Evolutionary conservation across 305 asterid genomes (phyloP), one percentile per base, ranked within the genome.

Genomic region (Rubia balearica): DNA sequence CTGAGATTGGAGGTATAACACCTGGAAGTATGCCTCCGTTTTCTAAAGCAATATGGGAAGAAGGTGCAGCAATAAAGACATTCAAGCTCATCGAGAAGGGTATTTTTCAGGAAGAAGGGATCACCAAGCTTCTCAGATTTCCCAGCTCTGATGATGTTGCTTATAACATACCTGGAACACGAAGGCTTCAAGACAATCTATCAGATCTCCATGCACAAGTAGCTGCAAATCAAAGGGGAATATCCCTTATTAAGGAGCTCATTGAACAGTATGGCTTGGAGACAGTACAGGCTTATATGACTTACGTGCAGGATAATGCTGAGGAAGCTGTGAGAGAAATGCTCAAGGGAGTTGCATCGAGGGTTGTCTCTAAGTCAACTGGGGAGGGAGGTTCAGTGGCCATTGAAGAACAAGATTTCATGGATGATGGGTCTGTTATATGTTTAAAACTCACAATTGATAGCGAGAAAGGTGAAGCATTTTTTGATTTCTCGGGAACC

Each of bases 11-110:
- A 62, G 98, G 98, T 46, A 89, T 94, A 74, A 94, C 97, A 33
- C 98, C 98, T 6, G 98, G 98, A 69, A 94, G 98, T 79, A 94
- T 94, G 98, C 96, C 97, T 0, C 98, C 98, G 2, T 91, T 94
- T 77, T 94, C 98, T 9, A 94, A 94, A 86, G 84, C 88, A 68
- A 89, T 94, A 79, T 89, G 90, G 90, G 97, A 93, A 68, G 98
- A 94, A 84, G 98, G 98, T 72, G 98, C 97, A 22, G 97, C 97
- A 17, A 89, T 94, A 74, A 91, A 91, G 82, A 85, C 96, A 67
- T 94, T 91, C 84, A 94, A 94, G 85, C 98, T 94, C 59, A 97
- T 93, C 10, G 94, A 94, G 71, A 88, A 86, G 73, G 96, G 96
- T 8, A 57, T 62, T 62, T 94, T 91, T 79, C 96, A 89, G 79